A percentile compares a stretch with the other conserved stretches of the same genome.
Evolutionary conservation across 164 flowering plant species (phyloP).

Genomic region (Amborella trichopoda): DNA sequence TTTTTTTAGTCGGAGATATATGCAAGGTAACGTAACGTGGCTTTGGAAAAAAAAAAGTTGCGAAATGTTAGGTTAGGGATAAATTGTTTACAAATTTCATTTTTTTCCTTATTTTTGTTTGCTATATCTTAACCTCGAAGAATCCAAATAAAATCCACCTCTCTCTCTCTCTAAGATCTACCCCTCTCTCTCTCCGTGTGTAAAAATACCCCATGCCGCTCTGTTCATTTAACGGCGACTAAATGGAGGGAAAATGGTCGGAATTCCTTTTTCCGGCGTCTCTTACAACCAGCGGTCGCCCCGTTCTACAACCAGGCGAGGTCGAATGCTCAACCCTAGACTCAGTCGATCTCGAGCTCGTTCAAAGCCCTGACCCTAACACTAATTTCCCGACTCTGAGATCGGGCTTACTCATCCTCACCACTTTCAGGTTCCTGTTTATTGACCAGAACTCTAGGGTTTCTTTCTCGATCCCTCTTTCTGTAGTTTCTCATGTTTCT

Average conservation of each 20-base stretch:
- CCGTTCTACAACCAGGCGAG: constrained; percentile 47
- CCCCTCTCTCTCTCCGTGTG: too few relatives aligned
- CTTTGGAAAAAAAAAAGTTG: too few relatives aligned
- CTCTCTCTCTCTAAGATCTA: too few relatives aligned
- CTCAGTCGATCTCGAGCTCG: constrained; percentile 55
- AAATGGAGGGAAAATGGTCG: constrained; percentile 36
- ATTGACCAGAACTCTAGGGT: constrained; percentile 19
- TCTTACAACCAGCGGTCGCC: constrained; percentile 65
- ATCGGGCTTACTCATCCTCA: constrained; percentile 62
- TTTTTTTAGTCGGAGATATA: too few relatives aligned
- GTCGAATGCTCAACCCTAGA: constrained; percentile 60
- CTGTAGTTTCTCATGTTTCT: constrained; percentile 46
- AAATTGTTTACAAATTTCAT: too few relatives aligned
- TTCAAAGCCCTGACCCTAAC: constrained; percentile 25
- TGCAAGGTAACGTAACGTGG: too few relatives aligned
- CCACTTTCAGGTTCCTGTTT: constrained; percentile 78
- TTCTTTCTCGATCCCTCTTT: constrained; percentile 32
- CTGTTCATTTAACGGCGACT: too few relatives aligned
- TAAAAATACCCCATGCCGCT: too few relatives aligned
- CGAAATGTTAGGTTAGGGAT: too few relatives aligned
- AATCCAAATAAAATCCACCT: too few relatives aligned
- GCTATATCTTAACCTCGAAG: too few relatives aligned
- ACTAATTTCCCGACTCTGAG: constrained; percentile 34
- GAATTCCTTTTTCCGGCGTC: constrained; percentile 28
- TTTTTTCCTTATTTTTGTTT: too few relatives aligned